Evolutionary conservation across 2,329 filamentous ascomycete genomes (phyloP).

Genomic region (Sarocladium kiliense): DNA sequence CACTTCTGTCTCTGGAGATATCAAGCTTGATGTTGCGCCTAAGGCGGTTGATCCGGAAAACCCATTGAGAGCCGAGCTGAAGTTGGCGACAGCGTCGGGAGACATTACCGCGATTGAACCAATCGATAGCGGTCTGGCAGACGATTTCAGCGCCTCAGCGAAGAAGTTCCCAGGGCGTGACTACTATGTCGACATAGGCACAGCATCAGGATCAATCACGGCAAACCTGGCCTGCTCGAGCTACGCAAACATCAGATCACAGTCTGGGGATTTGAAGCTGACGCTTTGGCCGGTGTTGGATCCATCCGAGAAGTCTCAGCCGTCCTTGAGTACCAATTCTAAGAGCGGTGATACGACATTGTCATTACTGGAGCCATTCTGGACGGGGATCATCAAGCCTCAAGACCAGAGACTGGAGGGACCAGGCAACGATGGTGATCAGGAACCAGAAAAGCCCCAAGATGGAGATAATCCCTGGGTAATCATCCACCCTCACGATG

Average conservation of each 20-base stretch:
- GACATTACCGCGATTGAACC: conserved; percentile 35
- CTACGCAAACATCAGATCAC: conserved; percentile 27
- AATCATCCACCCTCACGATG: conserved; percentile 12
- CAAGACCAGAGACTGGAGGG: background rate
- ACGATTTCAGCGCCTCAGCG: conserved; percentile 10
- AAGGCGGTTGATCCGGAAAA: conserved; percentile 28
- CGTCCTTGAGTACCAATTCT: conserved; percentile 33
- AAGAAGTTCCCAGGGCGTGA: conserved; percentile 37
- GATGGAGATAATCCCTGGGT: conserved; percentile 17
- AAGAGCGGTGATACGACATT: conserved; percentile 38
- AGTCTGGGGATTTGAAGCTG: conserved; percentile 35
- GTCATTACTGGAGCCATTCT: conserved; percentile 37
- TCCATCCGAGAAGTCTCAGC: conserved; percentile 12
- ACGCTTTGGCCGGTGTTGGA: conserved; percentile 35
- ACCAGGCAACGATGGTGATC: conserved; percentile 10
- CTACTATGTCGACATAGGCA: conserved; percentile 39
- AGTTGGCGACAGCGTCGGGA: conserved; percentile 39
- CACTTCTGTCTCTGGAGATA: conserved; percentile 37
- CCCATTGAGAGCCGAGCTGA: conserved; percentile 34
- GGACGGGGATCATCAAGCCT: conserved; percentile 24
- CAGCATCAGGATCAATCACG: conserved; percentile 38
- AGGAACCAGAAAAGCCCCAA: conserved; percentile 11
- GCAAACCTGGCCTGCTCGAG: conserved; percentile 35
- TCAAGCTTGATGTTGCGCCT: conserved; percentile 35
- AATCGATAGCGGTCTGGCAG: conserved; percentile 19